These are phyloP conservation scores for Nicotiana obtusifolia DNA, from an alignment of 257 asterid genomes.

Conservation along the genomic window DNA sequence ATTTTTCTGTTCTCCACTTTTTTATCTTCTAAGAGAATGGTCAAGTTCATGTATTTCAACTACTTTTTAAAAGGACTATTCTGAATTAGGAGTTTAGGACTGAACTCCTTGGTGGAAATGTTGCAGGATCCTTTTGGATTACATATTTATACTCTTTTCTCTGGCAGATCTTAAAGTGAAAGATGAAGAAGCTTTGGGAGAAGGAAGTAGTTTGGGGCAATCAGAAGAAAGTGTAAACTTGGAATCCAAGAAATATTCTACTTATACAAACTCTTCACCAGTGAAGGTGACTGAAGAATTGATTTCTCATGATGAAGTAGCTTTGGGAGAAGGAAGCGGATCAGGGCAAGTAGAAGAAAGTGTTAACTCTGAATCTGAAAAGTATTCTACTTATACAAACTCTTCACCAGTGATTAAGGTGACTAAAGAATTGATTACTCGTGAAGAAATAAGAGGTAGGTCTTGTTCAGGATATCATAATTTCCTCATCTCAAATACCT, in stretches of 20 bases:
- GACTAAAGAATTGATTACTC: constrained; percentile 7
- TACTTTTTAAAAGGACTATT: background rate
- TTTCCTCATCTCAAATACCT: background rate
- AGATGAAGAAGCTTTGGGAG: constrained; percentile 15
- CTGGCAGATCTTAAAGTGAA: constrained; percentile 15
- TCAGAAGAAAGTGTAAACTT: constrained; percentile 1
- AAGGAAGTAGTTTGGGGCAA: constrained; percentile 7
- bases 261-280: constrained; percentile 2
- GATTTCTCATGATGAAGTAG: constrained; percentile 6
- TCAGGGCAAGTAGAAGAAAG: background rate
- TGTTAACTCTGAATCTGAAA: constrained; percentile 7
- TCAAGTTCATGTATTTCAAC: background rate
- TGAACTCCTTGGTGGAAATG: background rate
- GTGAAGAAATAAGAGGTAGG: constrained; percentile 6
- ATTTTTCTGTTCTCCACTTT: background rate
- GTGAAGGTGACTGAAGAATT: constrained; percentile 9
- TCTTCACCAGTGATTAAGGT: constrained; percentile 6
- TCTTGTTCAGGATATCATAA: background rate
- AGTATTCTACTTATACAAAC: background rate
- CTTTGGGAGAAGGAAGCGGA: constrained; percentile 14
- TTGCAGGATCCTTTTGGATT: constrained; percentile 11
- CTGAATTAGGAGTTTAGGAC: background rate
- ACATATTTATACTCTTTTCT: constrained; percentile 6
- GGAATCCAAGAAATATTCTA: constrained; percentile 1
- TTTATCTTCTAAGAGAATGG: background rate